A percentile compares a stretch with the other conserved stretches of the same genome.
phyloP scores from a whole-genome alignment of 2,329 filamentous ascomycete genomes.

The Bertia moriformis region DNA sequence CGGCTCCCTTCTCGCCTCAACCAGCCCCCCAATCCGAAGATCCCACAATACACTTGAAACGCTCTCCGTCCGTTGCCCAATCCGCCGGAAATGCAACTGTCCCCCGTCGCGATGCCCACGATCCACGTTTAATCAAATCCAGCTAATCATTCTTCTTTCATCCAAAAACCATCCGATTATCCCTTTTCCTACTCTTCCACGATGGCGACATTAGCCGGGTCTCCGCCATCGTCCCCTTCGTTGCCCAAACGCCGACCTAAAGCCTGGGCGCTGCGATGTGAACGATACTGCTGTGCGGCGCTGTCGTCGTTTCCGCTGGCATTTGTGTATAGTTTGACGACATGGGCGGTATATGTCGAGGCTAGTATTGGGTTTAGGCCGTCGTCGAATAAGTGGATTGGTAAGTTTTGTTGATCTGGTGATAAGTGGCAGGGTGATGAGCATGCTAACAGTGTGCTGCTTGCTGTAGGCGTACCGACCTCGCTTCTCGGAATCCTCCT shows the following conservation, averaged over 20 bases:
- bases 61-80: too few relatives aligned
- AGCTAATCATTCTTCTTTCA: too few relatives aligned
- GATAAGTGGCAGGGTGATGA: neutral
- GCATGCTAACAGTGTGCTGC: neutral
- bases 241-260: neutral
- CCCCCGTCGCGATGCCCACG: too few relatives aligned
- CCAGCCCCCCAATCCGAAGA: too few relatives aligned
- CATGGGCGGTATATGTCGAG: slow-evolving; percentile 85
- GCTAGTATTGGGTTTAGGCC: slow-evolving; percentile 53
- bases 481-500: slow-evolving; percentile 55
- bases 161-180: too few relatives aligned
- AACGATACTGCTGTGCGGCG: slow-evolving; percentile 70
- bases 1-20: too few relatives aligned
- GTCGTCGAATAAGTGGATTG: slow-evolving; percentile 37
- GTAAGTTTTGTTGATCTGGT: slow-evolving; percentile 20
- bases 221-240: neutral
- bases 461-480: slow-evolving; percentile 28
- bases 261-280: slow-evolving; percentile 22
- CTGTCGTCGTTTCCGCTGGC: slow-evolving; percentile 72
- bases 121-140: too few relatives aligned
- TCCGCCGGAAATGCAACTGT: too few relatives aligned
- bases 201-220: neutral
- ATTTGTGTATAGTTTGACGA: slow-evolving; percentile 81
- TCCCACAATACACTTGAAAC: too few relatives aligned
- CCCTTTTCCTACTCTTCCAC: too few relatives aligned